Conservation (phyloP, 164 flowering plant species). For the Piper longum region DNA sequence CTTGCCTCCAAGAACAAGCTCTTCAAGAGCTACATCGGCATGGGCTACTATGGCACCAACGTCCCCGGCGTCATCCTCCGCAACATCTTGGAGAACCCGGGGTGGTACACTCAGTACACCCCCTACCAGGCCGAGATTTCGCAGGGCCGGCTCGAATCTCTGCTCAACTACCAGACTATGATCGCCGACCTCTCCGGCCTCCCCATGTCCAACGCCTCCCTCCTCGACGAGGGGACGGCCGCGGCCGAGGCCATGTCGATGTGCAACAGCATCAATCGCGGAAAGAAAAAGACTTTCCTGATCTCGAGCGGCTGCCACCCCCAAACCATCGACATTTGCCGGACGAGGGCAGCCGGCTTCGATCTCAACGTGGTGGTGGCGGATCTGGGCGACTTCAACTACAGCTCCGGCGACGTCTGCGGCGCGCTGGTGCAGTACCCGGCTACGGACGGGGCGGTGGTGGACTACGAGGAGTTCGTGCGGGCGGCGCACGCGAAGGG, state of each 20-base stretch:
- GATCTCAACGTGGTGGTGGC: conserved; percentile 56
- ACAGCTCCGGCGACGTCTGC: conserved; percentile 77
- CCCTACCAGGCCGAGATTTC: conserved; percentile 98
- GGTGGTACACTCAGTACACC: conserved; percentile 97
- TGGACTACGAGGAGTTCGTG: conserved; percentile 79
- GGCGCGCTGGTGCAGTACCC: conserved; percentile 96
- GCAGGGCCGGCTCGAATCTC: conserved; percentile 84
- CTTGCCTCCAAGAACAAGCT: conserved; percentile 69
- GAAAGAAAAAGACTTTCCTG: conserved; percentile 79
- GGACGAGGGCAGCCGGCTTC: conserved; percentile 85
- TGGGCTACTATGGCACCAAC: conserved; percentile 86
- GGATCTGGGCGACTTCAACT: conserved; percentile 67
- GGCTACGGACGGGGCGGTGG: conserved; percentile 81
- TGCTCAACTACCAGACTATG: conserved; percentile 81
- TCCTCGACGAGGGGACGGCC: conserved; percentile 94
- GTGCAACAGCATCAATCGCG: conserved; percentile 77
- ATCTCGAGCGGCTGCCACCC: conserved; percentile 89
- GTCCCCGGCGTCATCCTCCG: conserved; percentile 85
- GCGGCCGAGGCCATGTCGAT: conserved; percentile 99
- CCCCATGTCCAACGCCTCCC: conserved; percentile 94
- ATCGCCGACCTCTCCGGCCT: conserved; percentile 84
- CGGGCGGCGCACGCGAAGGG: conserved; percentile 89
- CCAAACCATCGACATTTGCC: conserved; percentile 80
- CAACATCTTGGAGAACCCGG: conserved; percentile 96
- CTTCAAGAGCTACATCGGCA: conserved; percentile 80